These are phyloP conservation scores for Nannochloropsis oceanica DNA, from an alignment of 108 stramenopile genomes.

Conservation along the genomic window DNA sequence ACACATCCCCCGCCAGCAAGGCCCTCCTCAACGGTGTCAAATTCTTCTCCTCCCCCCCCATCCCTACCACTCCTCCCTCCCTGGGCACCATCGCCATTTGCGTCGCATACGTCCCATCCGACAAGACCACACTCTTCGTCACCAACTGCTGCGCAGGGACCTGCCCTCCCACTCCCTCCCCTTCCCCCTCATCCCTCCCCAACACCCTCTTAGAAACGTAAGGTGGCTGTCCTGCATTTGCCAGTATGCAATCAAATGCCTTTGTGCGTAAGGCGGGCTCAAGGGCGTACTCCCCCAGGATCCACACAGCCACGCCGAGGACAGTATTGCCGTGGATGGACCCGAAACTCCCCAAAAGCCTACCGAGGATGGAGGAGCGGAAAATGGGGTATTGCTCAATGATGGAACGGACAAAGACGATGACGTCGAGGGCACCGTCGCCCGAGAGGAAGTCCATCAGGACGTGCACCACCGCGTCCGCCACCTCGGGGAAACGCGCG, in stretches of 20 bases:
- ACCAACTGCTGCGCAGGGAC: constrained; percentile 4
- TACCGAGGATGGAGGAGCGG: constrained; percentile 64
- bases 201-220: constrained; percentile 25
- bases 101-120: constrained; percentile 97
- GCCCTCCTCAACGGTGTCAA: constrained; percentile 63
- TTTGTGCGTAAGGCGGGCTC: background rate
- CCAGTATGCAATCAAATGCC: constrained; percentile 57
- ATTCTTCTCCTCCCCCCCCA: constrained; percentile 19
- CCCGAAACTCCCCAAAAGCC: constrained; percentile 62
- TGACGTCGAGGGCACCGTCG: constrained; percentile 79
- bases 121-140: constrained; percentile 85
- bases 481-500: constrained; percentile 75
- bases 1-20: constrained; percentile 76
- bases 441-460: constrained; percentile 84
- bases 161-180: background rate
- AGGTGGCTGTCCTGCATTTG: constrained; percentile 60
- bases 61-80: background rate
- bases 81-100: constrained; percentile 49
- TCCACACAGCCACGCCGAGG: constrained; percentile 93
- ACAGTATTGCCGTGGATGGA: constrained; percentile 69
- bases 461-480: constrained; percentile 79
- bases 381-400: constrained; percentile 82
- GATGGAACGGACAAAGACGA: constrained; percentile 86
- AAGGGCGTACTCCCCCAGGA: constrained; percentile 88
- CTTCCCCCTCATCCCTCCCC: background rate